These are phyloP conservation scores for Colletotrichum plurivorum DNA, from an alignment of 2,329 filamentous ascomycete species.

Conservation along the genomic window DNA sequence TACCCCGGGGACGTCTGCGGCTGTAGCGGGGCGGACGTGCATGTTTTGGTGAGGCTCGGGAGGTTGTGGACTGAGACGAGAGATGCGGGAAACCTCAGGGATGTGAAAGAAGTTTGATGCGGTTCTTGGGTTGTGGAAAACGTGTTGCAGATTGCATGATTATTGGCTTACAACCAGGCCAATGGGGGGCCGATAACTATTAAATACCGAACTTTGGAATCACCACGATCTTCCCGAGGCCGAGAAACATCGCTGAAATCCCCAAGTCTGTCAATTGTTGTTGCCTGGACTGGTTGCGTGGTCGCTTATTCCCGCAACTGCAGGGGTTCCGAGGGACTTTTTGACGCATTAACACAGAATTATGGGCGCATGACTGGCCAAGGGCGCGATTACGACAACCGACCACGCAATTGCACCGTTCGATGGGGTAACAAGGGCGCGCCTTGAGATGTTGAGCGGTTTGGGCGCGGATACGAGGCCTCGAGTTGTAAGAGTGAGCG, in stretches of 20 bases:
- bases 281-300: neutral
- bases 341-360: neutral
- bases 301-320: neutral
- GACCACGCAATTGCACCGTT: neutral
- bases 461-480: neutral
- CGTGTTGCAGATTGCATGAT: too few relatives aligned
- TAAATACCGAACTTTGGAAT: too few relatives aligned
- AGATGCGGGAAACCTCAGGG: neutral
- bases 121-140: too few relatives aligned
- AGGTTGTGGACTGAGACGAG: too few relatives aligned
- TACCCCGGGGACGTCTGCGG: constrained; percentile 3
- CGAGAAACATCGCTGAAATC: too few relatives aligned
- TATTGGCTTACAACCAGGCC: too few relatives aligned
- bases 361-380: neutral
- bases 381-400: neutral
- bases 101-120: neutral
- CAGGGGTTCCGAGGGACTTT: neutral
- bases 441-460: neutral
- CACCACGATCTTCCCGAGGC: too few relatives aligned
- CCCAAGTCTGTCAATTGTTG: neutral
- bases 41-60: neutral
- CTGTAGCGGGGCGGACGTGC: neutral
- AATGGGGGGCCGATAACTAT: too few relatives aligned
- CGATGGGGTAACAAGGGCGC: too few relatives aligned
- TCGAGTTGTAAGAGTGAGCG: neutral